Conservation (phyloP, 176 grass and related monocot genomes). For the Avena sativa region DNA sequence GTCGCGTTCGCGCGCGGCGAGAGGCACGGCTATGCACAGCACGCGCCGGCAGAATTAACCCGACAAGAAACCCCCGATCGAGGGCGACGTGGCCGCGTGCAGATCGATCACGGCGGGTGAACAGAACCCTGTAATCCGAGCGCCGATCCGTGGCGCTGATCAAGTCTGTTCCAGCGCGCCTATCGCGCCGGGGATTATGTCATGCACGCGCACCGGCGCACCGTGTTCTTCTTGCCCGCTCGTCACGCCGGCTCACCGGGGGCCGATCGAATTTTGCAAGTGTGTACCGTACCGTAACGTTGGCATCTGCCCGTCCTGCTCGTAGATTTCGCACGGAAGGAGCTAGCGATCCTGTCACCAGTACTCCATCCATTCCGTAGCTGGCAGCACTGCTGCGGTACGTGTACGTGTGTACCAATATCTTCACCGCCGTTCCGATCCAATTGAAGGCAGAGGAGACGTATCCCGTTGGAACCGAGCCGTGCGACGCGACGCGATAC, state of each 20-base stretch:
- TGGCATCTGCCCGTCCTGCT: not conserved
- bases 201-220: too few relatives aligned
- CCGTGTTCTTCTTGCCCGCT: not conserved
- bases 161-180: too few relatives aligned
- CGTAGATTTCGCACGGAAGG: not conserved
- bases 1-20: too few relatives aligned
- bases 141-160: too few relatives aligned
- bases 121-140: too few relatives aligned
- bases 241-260: not conserved
- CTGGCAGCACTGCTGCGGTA: not conserved
- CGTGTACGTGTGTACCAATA: not conserved
- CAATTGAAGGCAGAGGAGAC: not conserved
- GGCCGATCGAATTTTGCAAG: not conserved
- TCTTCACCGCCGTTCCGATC: not conserved
- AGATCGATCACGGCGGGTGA: too few relatives aligned
- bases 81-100: too few relatives aligned
- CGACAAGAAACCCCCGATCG: too few relatives aligned
- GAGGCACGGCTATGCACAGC: too few relatives aligned
- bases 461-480: not conserved
- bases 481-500: not conserved
- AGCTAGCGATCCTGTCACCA: not conserved
- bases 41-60: too few relatives aligned
- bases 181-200: too few relatives aligned
- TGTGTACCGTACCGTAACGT: too few relatives aligned
- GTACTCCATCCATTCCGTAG: not conserved